Base-by-base conservation (phyloP, 1,284 basidiomycete genomes). In the Ceratobasidium sp. region DNA sequence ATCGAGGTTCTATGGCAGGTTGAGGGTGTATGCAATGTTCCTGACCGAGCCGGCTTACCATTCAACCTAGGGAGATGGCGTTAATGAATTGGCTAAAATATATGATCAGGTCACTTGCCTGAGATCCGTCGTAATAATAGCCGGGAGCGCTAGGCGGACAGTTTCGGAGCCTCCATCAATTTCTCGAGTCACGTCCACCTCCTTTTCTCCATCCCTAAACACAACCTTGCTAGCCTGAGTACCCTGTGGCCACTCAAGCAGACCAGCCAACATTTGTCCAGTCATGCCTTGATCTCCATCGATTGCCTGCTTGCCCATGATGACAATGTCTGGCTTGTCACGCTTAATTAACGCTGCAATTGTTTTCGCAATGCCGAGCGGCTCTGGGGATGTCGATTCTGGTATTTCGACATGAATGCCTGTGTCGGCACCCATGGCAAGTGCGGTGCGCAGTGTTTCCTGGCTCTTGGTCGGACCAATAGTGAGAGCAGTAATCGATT, bases 251-350 rank as follows among this genome's bases (percentile, higher is more conserved):
- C 95, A 98, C 54, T 89, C 88, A 75, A 98, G 80, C 75, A 98
- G 82, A 1, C 94, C 96, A 20, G 96, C 96, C 43, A 99, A 85
- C 93, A 98, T 98, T 78, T 98, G 96, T 0, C 96, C 96, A 7
- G 96, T 98, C 81, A 96, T 91, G n/a, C 93, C 93, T 2, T 93
- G 86, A 79, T 99, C 96, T 75, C 97, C 96, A 80, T 99, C 96
- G 75, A 99, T 99, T 12, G 96, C 92, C 80, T 99, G 96, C 81
- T 99, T 99, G n/a, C 97, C 96, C 81, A 98, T 85, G 72, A 99
- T 95, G 65, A 99, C 90, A 69, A 99, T 75, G 75, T 98, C 96
- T 1, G 93, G 84, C 38, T 78, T 79, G 71, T 85, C 85, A 56
- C 86, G 86, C 70, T 89, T 85, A 69, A 98, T 89, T 72, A 96